Evolutionary conservation across 805 yeast genomes (phyloP).

Genomic region (Starmerella potacharoeniae): DNA sequence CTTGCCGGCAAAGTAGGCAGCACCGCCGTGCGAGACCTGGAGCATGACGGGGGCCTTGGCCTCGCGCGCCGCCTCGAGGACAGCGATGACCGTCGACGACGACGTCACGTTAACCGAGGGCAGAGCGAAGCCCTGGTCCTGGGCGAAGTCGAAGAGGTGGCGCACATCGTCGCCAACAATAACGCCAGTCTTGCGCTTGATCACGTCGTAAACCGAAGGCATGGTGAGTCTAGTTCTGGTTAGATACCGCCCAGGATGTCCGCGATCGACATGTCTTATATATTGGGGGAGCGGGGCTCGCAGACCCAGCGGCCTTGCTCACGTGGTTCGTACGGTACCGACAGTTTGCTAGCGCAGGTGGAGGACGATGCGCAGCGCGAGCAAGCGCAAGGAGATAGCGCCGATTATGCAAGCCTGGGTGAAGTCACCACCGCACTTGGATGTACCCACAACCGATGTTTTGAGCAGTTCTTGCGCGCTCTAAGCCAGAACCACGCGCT

Average conservation of each 20-base stretch:
- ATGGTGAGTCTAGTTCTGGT: constrained; percentile 4
- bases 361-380: neutral
- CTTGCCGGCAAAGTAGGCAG: constrained; percentile 99
- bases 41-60: constrained; percentile 87
- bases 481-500: neutral
- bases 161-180: constrained; percentile 96
- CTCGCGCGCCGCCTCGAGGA: constrained; percentile 95
- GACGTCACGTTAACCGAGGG: constrained; percentile 98
- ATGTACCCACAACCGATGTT: neutral
- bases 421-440: neutral
- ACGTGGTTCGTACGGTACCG: constrained; percentile 5
- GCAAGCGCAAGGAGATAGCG: neutral
- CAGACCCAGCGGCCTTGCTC: constrained; percentile 1
- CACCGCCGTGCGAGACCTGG: constrained; percentile 98
- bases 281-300: constrained; percentile 3
- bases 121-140: constrained; percentile 84
- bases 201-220: constrained; percentile 49
- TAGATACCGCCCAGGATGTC: neutral
- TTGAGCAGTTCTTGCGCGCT: neutral
- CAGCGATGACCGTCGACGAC: constrained; percentile 93
- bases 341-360: neutral
- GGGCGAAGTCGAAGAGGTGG: constrained; percentile 72
- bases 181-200: constrained; percentile 90
- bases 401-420: neutral
- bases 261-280: neutral